These are phyloP conservation scores for Backusella tarrabulga DNA, from an alignment of 192 early-diverging fungal species.

Conservation along the genomic window DNA sequence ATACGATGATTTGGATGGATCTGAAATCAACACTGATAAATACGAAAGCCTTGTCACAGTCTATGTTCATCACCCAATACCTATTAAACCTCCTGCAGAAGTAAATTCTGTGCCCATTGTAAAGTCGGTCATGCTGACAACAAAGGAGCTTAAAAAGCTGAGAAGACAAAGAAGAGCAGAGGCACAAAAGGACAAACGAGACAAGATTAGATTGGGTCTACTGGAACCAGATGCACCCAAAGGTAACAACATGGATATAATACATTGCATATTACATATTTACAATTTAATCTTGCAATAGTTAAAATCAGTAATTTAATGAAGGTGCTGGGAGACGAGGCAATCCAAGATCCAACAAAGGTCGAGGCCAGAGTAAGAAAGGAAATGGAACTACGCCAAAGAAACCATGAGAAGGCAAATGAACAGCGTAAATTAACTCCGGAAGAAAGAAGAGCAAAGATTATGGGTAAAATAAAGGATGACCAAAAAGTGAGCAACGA, in stretches of 20 bases:
- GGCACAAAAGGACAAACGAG: slow-evolving; percentile 87
- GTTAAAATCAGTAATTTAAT: slow-evolving; percentile 94
- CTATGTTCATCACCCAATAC: slow-evolving; percentile 86
- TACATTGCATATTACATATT: too few species aligned
- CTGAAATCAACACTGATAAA: slow-evolving; percentile 39
- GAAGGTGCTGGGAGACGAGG: slow-evolving; percentile 92
- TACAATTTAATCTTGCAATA: background rate
- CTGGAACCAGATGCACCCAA: slow-evolving; percentile 72
- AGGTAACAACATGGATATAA: background rate
- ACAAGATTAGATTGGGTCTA: slow-evolving; percentile 91
- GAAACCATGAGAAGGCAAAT: slow-evolving; percentile 82
- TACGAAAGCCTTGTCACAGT: slow-evolving; percentile 60
- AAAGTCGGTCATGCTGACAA: slow-evolving; percentile 76
- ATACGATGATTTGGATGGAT: slow-evolving; percentile 60
- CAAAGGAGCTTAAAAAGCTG: slow-evolving; percentile 90
- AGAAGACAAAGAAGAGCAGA: slow-evolving; percentile 86
- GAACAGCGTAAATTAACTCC: slow-evolving; percentile 81
- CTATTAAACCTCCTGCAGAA: slow-evolving; percentile 76
- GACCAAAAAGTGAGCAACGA: slow-evolving; percentile 70
- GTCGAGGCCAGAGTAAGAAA: slow-evolving; percentile 90
- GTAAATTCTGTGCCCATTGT: slow-evolving; percentile 48
- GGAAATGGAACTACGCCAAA: slow-evolving; percentile 79
- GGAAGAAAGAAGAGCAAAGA: slow-evolving; percentile 84
- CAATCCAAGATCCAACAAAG: slow-evolving; percentile 91
- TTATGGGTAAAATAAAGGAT: slow-evolving; percentile 65